Base-by-base conservation (phyloP, 176 grass and related monocot genomes). In the Carex pumila region DNA sequence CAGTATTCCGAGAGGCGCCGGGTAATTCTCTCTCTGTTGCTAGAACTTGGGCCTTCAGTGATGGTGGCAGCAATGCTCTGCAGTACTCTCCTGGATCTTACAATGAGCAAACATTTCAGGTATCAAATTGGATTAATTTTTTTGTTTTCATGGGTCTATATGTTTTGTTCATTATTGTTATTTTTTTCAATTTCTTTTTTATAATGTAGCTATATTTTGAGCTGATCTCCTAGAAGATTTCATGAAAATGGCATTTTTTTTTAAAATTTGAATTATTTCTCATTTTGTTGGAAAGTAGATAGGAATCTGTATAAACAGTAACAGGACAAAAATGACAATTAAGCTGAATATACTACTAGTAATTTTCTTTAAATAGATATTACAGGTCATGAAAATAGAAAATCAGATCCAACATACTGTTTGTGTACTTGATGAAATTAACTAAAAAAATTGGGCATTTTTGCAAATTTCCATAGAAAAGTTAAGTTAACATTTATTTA, bases 51-150 rank as follows among this genome's bases (percentile, higher is more conserved):
- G 93, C 93, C 0, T 99, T 99, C 87, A 95, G 72, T 86, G 97
- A 99, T 81, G 93, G 97, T 1, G 91, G 91, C 45, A 62, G 71
- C 86, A 75, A 67, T 36, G 88, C 91, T 1, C 87, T 99, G 87
- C 97, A 99, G 86, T 88, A 65, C 61, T 90, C 88, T 0, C 93
- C 97, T 62, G 91, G 93, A 25, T 84, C 83, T 70, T 99, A 99
- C 81, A 94, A 94, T 84, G 97, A 99, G 85, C 88, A 99, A 14
- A 93, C 81, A 70, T 99, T 99, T 87, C 62, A 94, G 97, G 97
- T 99, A 13, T 80, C 21, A 18, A 4, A 8, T 47, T 29, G 7
- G 68, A 71, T 6, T 9, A 62, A 62, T 62, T 25, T 25, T 25
- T 25, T 25, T 25, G 25, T 62, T 18, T 25, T 62, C 8, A 62